Percentiles rank a stretch among this genome's conserved stretches.
These are phyloP conservation scores for Penicillium paxilli DNA, from an alignment of 495 filamentous ascomycete genomes.

Conservation along the genomic window DNA sequence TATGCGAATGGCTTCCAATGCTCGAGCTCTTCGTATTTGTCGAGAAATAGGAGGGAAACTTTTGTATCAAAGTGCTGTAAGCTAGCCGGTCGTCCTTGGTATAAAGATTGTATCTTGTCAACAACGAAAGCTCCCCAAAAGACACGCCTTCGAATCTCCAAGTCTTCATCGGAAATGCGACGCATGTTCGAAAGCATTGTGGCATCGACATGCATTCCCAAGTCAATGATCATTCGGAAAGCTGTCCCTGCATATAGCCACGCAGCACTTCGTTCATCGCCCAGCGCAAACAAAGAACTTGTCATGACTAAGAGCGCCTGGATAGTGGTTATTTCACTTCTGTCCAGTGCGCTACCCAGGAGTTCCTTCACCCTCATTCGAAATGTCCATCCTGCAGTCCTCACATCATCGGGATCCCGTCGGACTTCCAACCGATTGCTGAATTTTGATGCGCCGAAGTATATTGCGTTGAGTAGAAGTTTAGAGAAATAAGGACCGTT, in stretches of 20 bases:
- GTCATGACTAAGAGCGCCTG: slow-evolving; percentile 30
- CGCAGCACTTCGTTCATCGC: slow-evolving; percentile 25
- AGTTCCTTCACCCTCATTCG: slow-evolving; percentile 29
- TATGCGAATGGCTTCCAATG: slow-evolving; percentile 26
- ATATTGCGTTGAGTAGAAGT: slow-evolving; percentile 43
- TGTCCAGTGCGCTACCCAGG: slow-evolving; percentile 22
- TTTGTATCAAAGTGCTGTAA: slow-evolving; percentile 27
- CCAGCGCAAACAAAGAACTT: slow-evolving; percentile 28
- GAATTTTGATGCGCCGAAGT: slow-evolving; percentile 36
- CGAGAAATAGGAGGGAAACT: slow-evolving; percentile 28
- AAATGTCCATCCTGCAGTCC: slow-evolving; percentile 29
- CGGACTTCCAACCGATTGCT: slow-evolving; percentile 30
- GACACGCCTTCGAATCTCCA: slow-evolving; percentile 41
- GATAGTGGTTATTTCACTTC: slow-evolving; percentile 32
- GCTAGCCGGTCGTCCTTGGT: slow-evolving; percentile 32
- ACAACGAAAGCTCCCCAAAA: slow-evolving; percentile 44
- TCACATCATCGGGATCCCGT: slow-evolving; percentile 23
- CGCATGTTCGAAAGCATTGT: slow-evolving; percentile 19
- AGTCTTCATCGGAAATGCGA: slow-evolving; percentile 28
- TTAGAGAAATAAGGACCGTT: slow-evolving; percentile 40
- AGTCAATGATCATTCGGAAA: slow-evolving; percentile 39
- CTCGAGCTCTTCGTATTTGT: slow-evolving; percentile 37
- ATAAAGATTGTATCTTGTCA: slow-evolving; percentile 40
- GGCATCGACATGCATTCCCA: slow-evolving; percentile 36
- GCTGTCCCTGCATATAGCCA: slow-evolving; percentile 43